phyloP scores from a whole-genome alignment of 352 stramenopile species.

The Blastocystis sp. region DNA sequence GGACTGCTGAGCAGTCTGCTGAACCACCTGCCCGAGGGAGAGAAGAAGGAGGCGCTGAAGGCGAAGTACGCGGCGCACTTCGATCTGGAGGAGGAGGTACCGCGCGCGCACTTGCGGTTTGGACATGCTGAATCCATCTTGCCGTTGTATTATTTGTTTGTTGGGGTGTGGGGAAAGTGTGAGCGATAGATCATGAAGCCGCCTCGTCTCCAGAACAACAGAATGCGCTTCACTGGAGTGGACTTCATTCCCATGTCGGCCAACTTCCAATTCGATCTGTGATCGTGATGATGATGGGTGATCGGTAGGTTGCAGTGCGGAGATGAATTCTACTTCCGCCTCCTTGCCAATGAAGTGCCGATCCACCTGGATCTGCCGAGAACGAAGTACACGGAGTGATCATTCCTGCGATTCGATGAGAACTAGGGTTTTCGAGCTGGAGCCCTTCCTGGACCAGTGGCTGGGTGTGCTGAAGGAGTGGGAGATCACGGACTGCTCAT shows the following conservation, averaged over 20 bases:
- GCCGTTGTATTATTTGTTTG: conserved; percentile 28
- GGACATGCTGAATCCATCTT: conserved; percentile 60
- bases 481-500: conserved; percentile 7
- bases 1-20: background rate
- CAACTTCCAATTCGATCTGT: conserved; percentile 62
- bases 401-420: background rate
- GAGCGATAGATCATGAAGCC: conserved; percentile 17
- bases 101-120: conserved; percentile 29
- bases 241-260: conserved; percentile 48
- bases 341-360: conserved; percentile 40
- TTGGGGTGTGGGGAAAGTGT: background rate
- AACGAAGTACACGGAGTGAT: background rate
- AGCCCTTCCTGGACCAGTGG: background rate
- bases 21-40: background rate
- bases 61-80: conserved; percentile 23
- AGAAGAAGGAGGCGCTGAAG: conserved; percentile 4
- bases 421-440: conserved; percentile 11
- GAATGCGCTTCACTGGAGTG: conserved; percentile 6
- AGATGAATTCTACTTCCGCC: conserved; percentile 19
- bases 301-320: conserved; percentile 39
- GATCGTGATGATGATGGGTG: background rate
- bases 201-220: conserved; percentile 1
- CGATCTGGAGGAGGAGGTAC: conserved; percentile 20
- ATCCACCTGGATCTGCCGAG: background rate
- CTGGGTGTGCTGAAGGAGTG: background rate